A percentile compares a stretch with the other conserved stretches of the same genome.
Evolutionary conservation across 495 filamentous ascomycete genomes (phyloP).

Genomic region (Penicillium alfredii): DNA sequence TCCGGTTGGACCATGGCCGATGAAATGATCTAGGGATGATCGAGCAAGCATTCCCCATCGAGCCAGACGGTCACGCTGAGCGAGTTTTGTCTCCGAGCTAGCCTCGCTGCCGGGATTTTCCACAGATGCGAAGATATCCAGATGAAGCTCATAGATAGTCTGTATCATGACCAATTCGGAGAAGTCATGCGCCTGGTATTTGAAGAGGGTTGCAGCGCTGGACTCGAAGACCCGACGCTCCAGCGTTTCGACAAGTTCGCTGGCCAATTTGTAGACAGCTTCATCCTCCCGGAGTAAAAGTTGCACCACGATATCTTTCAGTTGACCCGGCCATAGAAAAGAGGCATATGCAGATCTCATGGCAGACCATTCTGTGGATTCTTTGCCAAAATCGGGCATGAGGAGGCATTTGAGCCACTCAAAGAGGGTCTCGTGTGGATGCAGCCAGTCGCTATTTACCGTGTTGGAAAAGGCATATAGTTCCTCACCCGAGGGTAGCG

Average conservation of each 20-base stretch:
- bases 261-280: slow-evolving; percentile 53
- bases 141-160: slow-evolving; percentile 79
- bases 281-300: slow-evolving; percentile 63
- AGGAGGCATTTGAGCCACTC: slow-evolving; percentile 59
- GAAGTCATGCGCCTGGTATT: slow-evolving; percentile 24
- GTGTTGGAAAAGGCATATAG: slow-evolving; percentile 49
- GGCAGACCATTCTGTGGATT: slow-evolving; percentile 17
- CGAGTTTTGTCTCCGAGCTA: slow-evolving; percentile 47
- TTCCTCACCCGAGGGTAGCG: slow-evolving; percentile 51
- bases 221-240: slow-evolving; percentile 30
- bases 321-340: slow-evolving; percentile 62
- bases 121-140: slow-evolving; percentile 75
- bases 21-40: slow-evolving; percentile 49
- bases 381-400: slow-evolving; percentile 32
- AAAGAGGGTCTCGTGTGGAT: slow-evolving; percentile 57
- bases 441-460: slow-evolving; percentile 50
- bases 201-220: slow-evolving; percentile 12
- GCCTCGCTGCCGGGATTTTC: slow-evolving; percentile 69
- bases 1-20: slow-evolving; percentile 29
- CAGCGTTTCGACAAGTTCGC: slow-evolving; percentile 36
- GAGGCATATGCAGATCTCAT: slow-evolving; percentile 52
- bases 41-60: slow-evolving; percentile 72
- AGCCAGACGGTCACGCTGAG: slow-evolving; percentile 62
- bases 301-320: slow-evolving; percentile 67
- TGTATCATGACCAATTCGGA: slow-evolving; percentile 56